Base-by-base conservation (phyloP, 805 yeast genomes). In the Tetrapisispora arboricola region DNA sequence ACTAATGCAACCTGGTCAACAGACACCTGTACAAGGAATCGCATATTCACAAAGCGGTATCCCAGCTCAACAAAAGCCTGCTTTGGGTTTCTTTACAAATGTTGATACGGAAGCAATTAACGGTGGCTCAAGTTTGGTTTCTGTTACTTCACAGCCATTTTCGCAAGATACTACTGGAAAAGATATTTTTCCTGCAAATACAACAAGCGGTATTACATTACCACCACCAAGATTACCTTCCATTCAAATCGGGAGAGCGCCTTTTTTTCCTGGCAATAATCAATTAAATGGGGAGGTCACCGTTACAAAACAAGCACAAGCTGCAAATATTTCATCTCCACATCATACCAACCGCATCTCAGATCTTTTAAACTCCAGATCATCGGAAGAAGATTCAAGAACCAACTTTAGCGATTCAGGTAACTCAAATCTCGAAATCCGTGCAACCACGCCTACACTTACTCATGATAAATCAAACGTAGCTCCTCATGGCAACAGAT, bases 161-260 rank as follows among this genome's bases (percentile, higher is more conserved):
- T 28, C 39, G 12, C 26, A 49, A 7, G 51, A 49, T 5, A 16
- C 17, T 7, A 19, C 28, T 25, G 40, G 37, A n/a, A 50, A 46
- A 26, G 58, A 56, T 10, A 40, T 48, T 3, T 55, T 55, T 37
- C 42, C 60, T 2, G 47, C 42, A 13, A 42, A 43, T 11, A 35
- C 48, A 10, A 42, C 58, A 15, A 55, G 60, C 3, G 36, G 37
- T 9, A 46, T 49, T 12, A 48, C 58, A 1, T 40, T 58, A 27
- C 65, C 63, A 1, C 58, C 60, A 12, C 65, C 62, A 16, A 49
- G 58, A 12, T 37, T 56, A 33, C 64, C 65, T 1, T 56, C 63
- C 4, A 58, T 60, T 25, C 58, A 57, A 21, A 41, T 59, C 3
- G 38, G 38, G 2, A 41, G 34, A 20, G 29, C 24, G 4, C 13